Base-by-base conservation (phyloP, 352 stramenopile genomes). In the Phytophthora cactorum region DNA sequence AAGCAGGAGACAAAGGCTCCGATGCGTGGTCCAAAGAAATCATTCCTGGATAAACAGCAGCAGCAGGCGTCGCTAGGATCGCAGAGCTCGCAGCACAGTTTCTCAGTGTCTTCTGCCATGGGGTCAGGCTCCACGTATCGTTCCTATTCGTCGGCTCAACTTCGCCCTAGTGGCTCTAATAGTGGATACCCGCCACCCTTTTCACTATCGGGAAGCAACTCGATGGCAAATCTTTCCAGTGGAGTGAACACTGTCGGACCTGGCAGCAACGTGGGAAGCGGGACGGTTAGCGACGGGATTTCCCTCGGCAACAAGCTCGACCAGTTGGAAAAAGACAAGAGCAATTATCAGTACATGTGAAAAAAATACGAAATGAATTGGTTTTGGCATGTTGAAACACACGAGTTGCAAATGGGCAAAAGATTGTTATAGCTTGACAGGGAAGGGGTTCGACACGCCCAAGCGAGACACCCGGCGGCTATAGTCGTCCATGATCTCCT, bases 271-370 rank as follows among this genome's bases (percentile, higher is more conserved):
- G 49, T 68, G 34, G 50, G 57, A 17, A 69, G 69, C 14, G 59
- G 63, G 2, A 54, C 59, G 2, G 45, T 77, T 28, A 70, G 61
- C 17, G 64, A 77, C 22, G 59, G 60, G 3, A 63, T 82, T 32
- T 72, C 81, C 15, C 82, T 93, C 34, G 82, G 79, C 52, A 91
- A 78, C 72, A 89, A 89, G 53, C 77, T 93, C 6, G 85, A 93
- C 63, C 81, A 90, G 47, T 69, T 93, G 51, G 85, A 93, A 50
- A 88, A 91, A 58, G 81, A 91, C 49, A 88, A 79, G 60, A 75
- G 52, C 55, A 78, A 66, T 52, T 79, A 73, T 56, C 63, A 79
- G 69, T 83, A 73, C 69, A 80, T 80, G 72, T 83, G 59, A 82
- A 22, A 22, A 4, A n/a, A 5, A 32, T 45, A 52, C 59, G 47